Evolutionary conservation across 1,284 basidiomycete species (phyloP), one percentile per base, ranked within the genome.

Genomic region (Taiwanofungus camphoratus): DNA sequence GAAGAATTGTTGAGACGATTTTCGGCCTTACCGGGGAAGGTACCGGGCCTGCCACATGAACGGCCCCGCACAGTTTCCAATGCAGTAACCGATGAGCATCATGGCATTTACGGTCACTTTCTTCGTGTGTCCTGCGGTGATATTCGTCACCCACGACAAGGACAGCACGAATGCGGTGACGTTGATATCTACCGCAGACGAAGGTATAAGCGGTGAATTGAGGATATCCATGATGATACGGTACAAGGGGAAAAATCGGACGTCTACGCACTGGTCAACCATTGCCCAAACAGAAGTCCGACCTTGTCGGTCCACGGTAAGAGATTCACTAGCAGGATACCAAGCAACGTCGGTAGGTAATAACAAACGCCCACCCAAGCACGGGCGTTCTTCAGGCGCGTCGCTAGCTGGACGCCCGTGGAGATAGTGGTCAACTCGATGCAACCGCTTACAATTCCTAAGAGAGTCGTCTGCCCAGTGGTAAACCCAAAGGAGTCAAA

Each of bases 81-180:
- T 62, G 52, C 81, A 84, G 53, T 86, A 84, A 0, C 78, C 77
- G 41, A 73, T 74, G n/a, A 86, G 71, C 67, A 83, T 73, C 54
- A 87, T 77, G 0, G 82, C 77, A 57, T 87, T 85, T 3, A 74
- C 74, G 1, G 82, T 86, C 26, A 57, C 64, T 45, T 76, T 71
- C 64, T 87, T 87, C 11, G 85, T 88, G 58, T 87, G 84, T 0
- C 86, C 86, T 1, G 83, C 74, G 0, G 81, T 87, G n/a, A 82
- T 72, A 21, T 61, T 71, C 1, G 74, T 77, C 19, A 85, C 53
- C 85, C 85, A 87, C 9, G 77, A 78, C 5, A 89, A 64, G 44
- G 80, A 72, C 32, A 90, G 71, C 2, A 79, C 75, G 53, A 87
- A 87, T 3, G 76, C 77, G 0, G 83, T 77, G 0, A 84, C 79